Evolutionary conservation across 2,329 filamentous ascomycete genomes (phyloP).

Genomic region (Botrytis fabae): DNA sequence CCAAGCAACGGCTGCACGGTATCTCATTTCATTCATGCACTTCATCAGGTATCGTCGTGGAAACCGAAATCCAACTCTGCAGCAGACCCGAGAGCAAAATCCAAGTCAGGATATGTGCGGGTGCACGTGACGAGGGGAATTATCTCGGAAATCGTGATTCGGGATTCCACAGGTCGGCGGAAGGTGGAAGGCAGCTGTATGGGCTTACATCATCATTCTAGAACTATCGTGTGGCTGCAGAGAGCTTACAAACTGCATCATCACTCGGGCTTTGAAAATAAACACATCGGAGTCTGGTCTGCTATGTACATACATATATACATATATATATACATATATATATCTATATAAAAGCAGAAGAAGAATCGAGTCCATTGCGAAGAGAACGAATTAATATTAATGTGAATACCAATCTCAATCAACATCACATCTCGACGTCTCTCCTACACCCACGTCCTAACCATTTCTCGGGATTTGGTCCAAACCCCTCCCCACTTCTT

Average conservation of each 20-base stretch:
- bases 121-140: neutral
- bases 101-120: neutral
- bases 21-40: neutral
- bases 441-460: neutral
- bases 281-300: too few relatives aligned
- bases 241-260: neutral
- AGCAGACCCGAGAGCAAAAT: neutral
- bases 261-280: neutral
- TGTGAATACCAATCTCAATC: neutral
- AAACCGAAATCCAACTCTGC: too few relatives aligned
- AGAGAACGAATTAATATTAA: neutral
- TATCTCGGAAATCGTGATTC: slow-evolving; percentile 18
- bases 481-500: neutral
- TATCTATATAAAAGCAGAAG: neutral
- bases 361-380: neutral
- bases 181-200: too few relatives aligned
- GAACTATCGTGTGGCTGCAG: neutral
- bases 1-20: neutral
- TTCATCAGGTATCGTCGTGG: too few relatives aligned
- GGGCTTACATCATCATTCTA: neutral
- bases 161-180: neutral
- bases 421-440: neutral
- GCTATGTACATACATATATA: too few relatives aligned
- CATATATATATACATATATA: too few relatives aligned
- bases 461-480: neutral